Percentiles rank a stretch among this genome's conserved stretches.
Conservation (phyloP, 2,329 filamentous ascomycete species). For the Ambrosiella beaveri region DNA sequence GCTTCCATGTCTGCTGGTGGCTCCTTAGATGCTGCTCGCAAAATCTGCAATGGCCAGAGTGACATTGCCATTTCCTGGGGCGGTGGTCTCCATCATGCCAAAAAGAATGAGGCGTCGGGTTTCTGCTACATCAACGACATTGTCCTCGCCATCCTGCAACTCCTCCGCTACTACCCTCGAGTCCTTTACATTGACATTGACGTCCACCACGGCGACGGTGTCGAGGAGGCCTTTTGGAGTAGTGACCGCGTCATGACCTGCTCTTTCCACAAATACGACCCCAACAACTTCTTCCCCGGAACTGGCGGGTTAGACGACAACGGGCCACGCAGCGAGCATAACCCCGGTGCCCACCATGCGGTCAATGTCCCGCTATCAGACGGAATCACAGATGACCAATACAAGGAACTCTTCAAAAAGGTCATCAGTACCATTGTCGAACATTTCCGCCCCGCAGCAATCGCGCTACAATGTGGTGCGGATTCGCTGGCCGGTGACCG, state of each 20-base stretch:
- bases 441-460: slow-evolving; percentile 73
- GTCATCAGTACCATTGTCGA: slow-evolving; percentile 65
- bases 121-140: slow-evolving; percentile 99
- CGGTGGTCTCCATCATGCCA: slow-evolving; percentile 88
- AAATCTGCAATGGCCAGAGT: slow-evolving; percentile 69
- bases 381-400: slow-evolving; percentile 81
- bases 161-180: slow-evolving; percentile 64
- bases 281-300: slow-evolving; percentile 67
- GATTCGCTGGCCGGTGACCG: slow-evolving; percentile 89
- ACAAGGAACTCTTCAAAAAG: slow-evolving; percentile 65
- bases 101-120: slow-evolving; percentile 80
- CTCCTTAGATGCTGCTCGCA: slow-evolving; percentile 77
- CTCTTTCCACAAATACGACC: slow-evolving; percentile 94
- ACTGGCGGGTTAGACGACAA: slow-evolving; percentile 78
- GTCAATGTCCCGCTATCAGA: slow-evolving; percentile 83
- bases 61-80: slow-evolving; percentile 98
- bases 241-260: slow-evolving; percentile 82
- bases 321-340: slow-evolving; percentile 64
- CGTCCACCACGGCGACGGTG: slow-evolving; percentile 79
- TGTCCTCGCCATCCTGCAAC: slow-evolving; percentile 77
- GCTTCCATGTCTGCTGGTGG: slow-evolving; percentile 85
- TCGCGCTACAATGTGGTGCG: slow-evolving; percentile 88
- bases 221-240: slow-evolving; percentile 81
- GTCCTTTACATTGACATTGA: slow-evolving; percentile 93
- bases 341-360: slow-evolving; percentile 74